Evolutionary conservation across 192 early-diverging fungal species (phyloP), one percentile per base, ranked within the genome.

Genomic region (Physocladia obscura): DNA sequence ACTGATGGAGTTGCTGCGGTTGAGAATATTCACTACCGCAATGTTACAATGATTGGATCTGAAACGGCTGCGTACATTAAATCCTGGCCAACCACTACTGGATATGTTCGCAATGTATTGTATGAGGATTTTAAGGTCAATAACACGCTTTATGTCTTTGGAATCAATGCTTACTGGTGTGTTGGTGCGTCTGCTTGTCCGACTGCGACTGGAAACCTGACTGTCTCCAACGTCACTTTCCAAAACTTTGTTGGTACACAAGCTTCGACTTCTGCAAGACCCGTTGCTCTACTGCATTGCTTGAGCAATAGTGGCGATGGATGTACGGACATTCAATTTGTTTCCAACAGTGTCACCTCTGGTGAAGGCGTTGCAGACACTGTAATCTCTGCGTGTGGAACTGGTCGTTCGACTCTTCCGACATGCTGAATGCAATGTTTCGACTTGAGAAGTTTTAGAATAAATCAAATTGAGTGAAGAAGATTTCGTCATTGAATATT

Each of bases 61-160:
- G 11, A 70, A 29, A 55, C 70, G 15, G 70, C 60, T 15, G 62
- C 56, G 0, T 36, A 56, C 24, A 22, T 73, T 24, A 73, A 73
- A 32, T 15, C 70, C 11, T 73, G 61, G 47, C 70, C 70, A 24
- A 37, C 22, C 58, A 55, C 60, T 0, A 68, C 15, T 2, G 70
- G 70, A 30, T 52, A 55, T 47, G 37, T 73, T 49, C 5, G 30
- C 2, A 61, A 71, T 40, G 27, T 70, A 29, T 30, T 47, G 21
- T 73, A 73, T 61, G 70, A 73, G 29, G 51, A 73, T 58, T 68
- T 73, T 26, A 22, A 48, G 4, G 32, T 73, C 49, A 24, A 30
- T 8, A 37, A 73, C 47, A 52, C 40, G 19, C 40, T 49, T 1
- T 73, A 73, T 36, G 60, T 62, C 24, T 52, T 73, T 5, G 22